Evolutionary conservation across 495 filamentous ascomycete genomes (phyloP).

Genomic region (Neurospora tetrasperma): DNA sequence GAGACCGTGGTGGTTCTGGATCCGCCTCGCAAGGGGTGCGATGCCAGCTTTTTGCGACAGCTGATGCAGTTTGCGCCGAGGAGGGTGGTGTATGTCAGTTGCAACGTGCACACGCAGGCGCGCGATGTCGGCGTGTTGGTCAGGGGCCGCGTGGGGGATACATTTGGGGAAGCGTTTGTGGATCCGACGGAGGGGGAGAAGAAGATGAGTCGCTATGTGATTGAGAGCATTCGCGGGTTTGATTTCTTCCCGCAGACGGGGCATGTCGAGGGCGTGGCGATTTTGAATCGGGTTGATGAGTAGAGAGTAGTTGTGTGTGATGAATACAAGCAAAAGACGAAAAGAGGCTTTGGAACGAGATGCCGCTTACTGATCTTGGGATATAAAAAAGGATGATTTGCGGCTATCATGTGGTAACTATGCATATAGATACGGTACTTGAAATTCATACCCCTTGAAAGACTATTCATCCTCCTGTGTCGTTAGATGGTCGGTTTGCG

Average conservation of each 20-base stretch:
- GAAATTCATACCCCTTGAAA: neutral
- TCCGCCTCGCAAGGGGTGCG: conserved; percentile 90
- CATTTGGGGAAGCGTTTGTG: neutral
- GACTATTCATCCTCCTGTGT: neutral
- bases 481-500: neutral
- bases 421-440: neutral
- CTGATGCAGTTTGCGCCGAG: conserved; percentile 63
- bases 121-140: conserved; percentile 81
- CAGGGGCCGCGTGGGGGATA: conserved; percentile 37
- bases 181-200: conserved; percentile 23
- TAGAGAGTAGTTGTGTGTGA: neutral
- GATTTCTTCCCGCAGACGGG: conserved; percentile 98
- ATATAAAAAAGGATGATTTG: neutral
- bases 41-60: conserved; percentile 72
- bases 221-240: conserved; percentile 87
- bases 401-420: neutral
- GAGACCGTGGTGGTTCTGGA: conserved; percentile 88
- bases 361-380: neutral
- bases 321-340: neutral
- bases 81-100: conserved; percentile 85
- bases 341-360: neutral
- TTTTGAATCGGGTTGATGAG: conserved; percentile 49
- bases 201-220: conserved; percentile 56
- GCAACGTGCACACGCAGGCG: conserved; percentile 96
- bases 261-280: conserved; percentile 90